Base-by-base conservation (phyloP, 1,139 yeast genomes). In the Yamadazyma diospyri region DNA sequence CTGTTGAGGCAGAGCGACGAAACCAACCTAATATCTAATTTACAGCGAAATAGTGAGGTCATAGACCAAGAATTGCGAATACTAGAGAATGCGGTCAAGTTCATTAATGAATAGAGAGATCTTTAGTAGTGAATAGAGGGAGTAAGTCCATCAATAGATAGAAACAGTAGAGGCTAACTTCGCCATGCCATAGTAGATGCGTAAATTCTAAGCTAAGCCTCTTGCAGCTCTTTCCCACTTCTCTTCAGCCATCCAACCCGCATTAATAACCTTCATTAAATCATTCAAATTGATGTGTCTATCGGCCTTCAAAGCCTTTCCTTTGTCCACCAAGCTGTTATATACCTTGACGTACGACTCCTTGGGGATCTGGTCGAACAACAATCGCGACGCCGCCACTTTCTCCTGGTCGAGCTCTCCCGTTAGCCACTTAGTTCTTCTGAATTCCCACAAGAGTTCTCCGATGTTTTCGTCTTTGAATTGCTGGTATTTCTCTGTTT, bases 211-310 rank as follows among this genome's bases (percentile, higher is more conserved):
- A 14, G 71, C 56, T 32, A 67, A 47, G 1, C 77, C 77, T 32
- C 53, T 58, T 5, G 74, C 75, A 6, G 78, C 78, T 27, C 74
- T 48, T 34, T 78, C 86, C 81, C 85, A 81, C 46, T 71, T 72
- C 38, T 72, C 79, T 15, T 73, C 75, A 35, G 74, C 76, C 13
- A 67, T 62, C 94, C 94, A 83, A 6, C 89, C 92, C 5, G 76
- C 71, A 46, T 81, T 73, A 23, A 82, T 70, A 11, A 82, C 70
- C 37, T 67, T 68, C 35, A 81, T 49, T 28, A 78, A 71, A 48
- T 82, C 89, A 37, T 57, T 58, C 43, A 82, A 61, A 50, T 80
- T 81, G 52, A 83, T 59, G 21, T 78, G 75, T 46, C 64, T 72
- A 24, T 55, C 61, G 1, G 43, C 29, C 43, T 70, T 76, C 45